Percentiles rank a stretch among this genome's conserved stretches.
These are phyloP conservation scores for Letharia lupina DNA, from an alignment of 495 filamentous ascomycete genomes.

Conservation along the genomic window DNA sequence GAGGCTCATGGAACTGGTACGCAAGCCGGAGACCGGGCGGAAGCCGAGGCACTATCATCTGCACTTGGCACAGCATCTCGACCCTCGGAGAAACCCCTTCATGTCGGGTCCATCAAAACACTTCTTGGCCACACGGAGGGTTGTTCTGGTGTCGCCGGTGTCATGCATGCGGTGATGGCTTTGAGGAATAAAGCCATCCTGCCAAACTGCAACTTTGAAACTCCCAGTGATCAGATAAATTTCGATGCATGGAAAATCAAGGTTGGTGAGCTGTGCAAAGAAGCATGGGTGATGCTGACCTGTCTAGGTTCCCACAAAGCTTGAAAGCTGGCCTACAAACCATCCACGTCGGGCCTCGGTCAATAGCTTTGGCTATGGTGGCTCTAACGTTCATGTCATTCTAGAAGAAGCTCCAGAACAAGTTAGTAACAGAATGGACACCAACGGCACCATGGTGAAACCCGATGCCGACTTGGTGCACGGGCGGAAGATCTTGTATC, in stretches of 20 bases:
- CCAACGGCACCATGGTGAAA: not conserved
- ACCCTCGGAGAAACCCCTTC: constrained; percentile 33
- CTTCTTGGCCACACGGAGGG: constrained; percentile 50
- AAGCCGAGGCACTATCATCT: constrained; percentile 11
- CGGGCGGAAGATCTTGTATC: not conserved
- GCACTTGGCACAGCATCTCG: constrained; percentile 16
- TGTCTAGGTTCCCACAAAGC: not conserved
- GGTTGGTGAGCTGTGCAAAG: not conserved
- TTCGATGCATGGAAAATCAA: constrained; percentile 18
- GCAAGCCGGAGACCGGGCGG: constrained; percentile 45
- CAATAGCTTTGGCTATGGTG: constrained; percentile 44
- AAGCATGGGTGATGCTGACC: not conserved
- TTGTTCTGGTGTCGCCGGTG: constrained; percentile 41
- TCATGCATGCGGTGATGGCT: constrained; percentile 46
- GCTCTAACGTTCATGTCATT: constrained; percentile 40
- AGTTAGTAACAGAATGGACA: not conserved
- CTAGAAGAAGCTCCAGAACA: constrained; percentile 18
- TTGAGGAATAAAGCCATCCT: constrained; percentile 40
- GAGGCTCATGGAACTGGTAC: constrained; percentile 46
- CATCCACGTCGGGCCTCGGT: constrained; percentile 29
- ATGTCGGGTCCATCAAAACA: constrained; percentile 47
- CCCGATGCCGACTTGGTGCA: not conserved
- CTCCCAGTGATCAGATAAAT: constrained; percentile 32
- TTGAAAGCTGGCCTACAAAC: not conserved
- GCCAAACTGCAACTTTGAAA: constrained; percentile 41